Conservation (phyloP, 2,329 filamentous ascomycete genomes). For the Ophioceras dolichostomum region DNA sequence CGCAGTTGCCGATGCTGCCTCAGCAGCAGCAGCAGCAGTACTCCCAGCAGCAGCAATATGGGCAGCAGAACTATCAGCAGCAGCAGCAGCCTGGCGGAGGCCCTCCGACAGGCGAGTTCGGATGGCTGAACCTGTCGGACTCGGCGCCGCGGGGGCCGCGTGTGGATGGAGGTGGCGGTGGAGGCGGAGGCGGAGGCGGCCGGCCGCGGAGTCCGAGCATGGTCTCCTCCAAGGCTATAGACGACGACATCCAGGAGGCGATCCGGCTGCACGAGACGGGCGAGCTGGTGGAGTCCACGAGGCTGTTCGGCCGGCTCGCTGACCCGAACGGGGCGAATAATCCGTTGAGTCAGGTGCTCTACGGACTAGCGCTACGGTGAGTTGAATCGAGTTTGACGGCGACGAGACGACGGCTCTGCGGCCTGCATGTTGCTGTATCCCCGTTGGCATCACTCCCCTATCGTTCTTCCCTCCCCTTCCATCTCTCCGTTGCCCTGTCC, state of each 20-base stretch:
- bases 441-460: neutral
- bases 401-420: too few relatives aligned
- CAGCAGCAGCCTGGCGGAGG: constrained; percentile 4
- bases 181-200: constrained; percentile 11
- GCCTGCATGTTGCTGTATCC: too few relatives aligned
- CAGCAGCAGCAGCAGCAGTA: too few relatives aligned
- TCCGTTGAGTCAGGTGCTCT: constrained; percentile 88
- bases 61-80: constrained; percentile 1
- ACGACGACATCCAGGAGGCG: constrained; percentile 81
- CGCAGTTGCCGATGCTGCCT: too few relatives aligned
- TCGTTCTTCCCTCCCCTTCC: neutral
- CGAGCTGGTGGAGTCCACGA: constrained; percentile 66
- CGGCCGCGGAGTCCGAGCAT: constrained; percentile 9
- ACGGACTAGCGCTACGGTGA: constrained; percentile 79
- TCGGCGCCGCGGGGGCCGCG: constrained; percentile 4
- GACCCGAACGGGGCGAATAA: constrained; percentile 80
- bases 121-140: constrained; percentile 14
- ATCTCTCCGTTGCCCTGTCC: too few relatives aligned
- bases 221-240: constrained; percentile 39
- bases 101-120: constrained; percentile 10
- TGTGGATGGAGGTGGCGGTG: constrained; percentile 10
- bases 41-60: constrained; percentile 2
- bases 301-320: constrained; percentile 72
- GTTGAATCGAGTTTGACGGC: too few relatives aligned
- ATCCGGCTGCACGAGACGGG: constrained; percentile 85